A percentile compares a stretch with the other conserved stretches of the same genome.
These are phyloP conservation scores for Ogataea haglerorum DNA, from an alignment of 805 yeast species.

Conservation along the genomic window DNA sequence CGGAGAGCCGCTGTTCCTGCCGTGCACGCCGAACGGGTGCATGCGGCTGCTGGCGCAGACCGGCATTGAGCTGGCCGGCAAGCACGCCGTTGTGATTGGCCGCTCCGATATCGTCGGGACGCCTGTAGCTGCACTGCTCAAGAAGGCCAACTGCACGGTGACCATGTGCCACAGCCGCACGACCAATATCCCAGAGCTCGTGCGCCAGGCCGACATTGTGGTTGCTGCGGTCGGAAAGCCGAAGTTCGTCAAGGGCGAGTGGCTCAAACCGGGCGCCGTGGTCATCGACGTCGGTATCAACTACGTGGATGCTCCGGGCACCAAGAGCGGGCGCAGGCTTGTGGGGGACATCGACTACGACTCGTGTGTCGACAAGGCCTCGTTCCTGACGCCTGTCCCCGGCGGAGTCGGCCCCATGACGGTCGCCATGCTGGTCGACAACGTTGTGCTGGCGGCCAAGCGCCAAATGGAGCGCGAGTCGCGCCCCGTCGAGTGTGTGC, in stretches of 20 bases:
- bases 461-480: constrained; percentile 29
- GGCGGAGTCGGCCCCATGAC: constrained; percentile 96
- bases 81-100: constrained; percentile 79
- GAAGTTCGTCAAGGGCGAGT: constrained; percentile 66
- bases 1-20: constrained; percentile 67
- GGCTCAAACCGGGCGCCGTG: constrained; percentile 65
- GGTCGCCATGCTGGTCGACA: constrained; percentile 74
- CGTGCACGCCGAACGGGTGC: constrained; percentile 84
- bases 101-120: constrained; percentile 85
- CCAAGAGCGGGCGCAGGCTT: constrained; percentile 65
- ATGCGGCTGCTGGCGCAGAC: constrained; percentile 59
- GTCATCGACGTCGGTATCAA: constrained; percentile 85
- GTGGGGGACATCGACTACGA: constrained; percentile 78
- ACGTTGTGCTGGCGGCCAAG: constrained; percentile 68
- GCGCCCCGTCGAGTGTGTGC: constrained; percentile 40
- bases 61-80: constrained; percentile 55
- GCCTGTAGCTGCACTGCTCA: constrained; percentile 70
- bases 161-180: constrained; percentile 72
- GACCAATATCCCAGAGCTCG: constrained; percentile 41
- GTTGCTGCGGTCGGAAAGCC: constrained; percentile 76
- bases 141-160: constrained; percentile 71
- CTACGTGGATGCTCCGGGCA: constrained; percentile 61
- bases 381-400: constrained; percentile 80
- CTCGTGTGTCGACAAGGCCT: constrained; percentile 50
- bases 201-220: constrained; percentile 68